phyloP scores from a whole-genome alignment of 345 rosid species.

The Hibiscus mutabilis region DNA sequence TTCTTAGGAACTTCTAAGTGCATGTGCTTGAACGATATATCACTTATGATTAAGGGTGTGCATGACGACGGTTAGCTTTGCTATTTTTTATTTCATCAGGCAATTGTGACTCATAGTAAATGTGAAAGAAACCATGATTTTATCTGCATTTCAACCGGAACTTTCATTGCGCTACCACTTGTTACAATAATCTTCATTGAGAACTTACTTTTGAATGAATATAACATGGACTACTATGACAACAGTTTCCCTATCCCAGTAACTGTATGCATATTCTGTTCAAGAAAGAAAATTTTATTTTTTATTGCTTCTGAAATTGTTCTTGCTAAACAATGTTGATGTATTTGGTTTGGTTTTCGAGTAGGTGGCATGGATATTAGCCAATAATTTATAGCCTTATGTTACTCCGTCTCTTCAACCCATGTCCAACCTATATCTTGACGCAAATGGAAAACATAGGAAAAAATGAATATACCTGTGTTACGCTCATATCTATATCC shows the following conservation, averaged over 20 bases:
- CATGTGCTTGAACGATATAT: neutral
- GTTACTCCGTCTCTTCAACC: neutral
- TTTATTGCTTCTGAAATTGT: neutral
- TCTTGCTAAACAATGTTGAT: neutral
- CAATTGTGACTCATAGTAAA: neutral
- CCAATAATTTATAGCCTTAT: neutral
- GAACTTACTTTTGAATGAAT: neutral
- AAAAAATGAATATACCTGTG: neutral
- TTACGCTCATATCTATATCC: neutral
- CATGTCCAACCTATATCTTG: neutral
- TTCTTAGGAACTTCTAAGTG: neutral
- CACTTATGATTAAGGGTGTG: neutral
- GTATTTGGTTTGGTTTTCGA: neutral
- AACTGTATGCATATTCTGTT: neutral
- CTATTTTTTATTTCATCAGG: neutral
- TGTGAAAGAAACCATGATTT: neutral
- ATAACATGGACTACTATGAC: too few species aligned
- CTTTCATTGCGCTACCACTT: too few species aligned
- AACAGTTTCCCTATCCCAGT: too few species aligned
- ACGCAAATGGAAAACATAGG: too few species aligned
- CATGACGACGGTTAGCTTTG: neutral
- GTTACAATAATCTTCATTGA: neutral
- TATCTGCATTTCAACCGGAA: neutral
- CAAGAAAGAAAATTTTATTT: neutral
- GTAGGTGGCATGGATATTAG: neutral